Conservation (phyloP, 1,284 basidiomycete species). For the Papiliotrema flavescens region DNA sequence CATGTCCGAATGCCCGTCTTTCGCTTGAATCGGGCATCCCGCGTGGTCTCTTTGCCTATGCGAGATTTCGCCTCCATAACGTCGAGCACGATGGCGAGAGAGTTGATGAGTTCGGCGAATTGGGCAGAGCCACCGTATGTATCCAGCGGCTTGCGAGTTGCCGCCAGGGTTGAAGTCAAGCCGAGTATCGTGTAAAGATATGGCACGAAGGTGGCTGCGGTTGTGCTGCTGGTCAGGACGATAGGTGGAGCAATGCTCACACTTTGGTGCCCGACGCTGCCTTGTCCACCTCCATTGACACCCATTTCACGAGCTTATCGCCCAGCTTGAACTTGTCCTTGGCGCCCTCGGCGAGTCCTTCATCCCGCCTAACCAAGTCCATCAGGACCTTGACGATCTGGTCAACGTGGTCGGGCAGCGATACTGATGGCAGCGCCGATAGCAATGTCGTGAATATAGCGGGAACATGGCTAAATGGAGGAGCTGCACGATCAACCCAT, state of each 20-base stretch:
- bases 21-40: slow-evolving; percentile 21
- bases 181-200: slow-evolving; percentile 32
- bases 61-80: slow-evolving; percentile 25
- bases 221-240: slow-evolving; percentile 15
- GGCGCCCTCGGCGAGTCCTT: slow-evolving; percentile 18
- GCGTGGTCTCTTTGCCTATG: slow-evolving; percentile 14
- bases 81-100: slow-evolving; percentile 38
- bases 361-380: slow-evolving; percentile 35
- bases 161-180: slow-evolving; percentile 28
- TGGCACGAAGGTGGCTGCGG: slow-evolving; percentile 30
- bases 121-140: slow-evolving; percentile 24
- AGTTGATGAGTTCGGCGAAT: slow-evolving; percentile 33
- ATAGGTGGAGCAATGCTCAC: slow-evolving; percentile 11
- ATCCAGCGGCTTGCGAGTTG: slow-evolving; percentile 18
- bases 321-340: slow-evolving; percentile 33
- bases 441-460: slow-evolving; percentile 23
- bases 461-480: slow-evolving; percentile 23
- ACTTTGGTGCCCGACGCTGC: slow-evolving; percentile 18
- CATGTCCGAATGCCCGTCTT: slow-evolving; percentile 38
- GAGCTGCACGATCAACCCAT: slow-evolving; percentile 16
- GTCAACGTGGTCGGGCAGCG: slow-evolving; percentile 28
- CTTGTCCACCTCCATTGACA: slow-evolving; percentile 35
- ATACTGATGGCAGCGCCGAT: slow-evolving; percentile 19
- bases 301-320: slow-evolving; percentile 46
- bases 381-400: slow-evolving; percentile 28